Evolutionary conservation across 2,329 filamentous ascomycete species (phyloP), one percentile per base, ranked within the genome.

Genomic region (Chalaropsis ovoidea): DNA sequence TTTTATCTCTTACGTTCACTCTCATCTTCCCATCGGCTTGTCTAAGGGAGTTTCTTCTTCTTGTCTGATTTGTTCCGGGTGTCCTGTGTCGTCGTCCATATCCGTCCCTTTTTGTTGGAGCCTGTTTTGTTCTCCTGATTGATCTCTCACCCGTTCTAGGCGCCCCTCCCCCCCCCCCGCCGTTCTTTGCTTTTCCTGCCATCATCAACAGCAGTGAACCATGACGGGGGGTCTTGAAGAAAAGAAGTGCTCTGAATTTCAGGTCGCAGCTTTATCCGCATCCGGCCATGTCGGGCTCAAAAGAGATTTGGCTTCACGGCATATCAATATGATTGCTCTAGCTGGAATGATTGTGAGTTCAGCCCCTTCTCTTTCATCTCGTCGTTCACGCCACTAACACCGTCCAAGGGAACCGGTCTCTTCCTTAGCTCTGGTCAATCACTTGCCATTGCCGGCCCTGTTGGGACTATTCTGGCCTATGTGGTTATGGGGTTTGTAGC

Each of bases 351-450:
- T 67, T 54, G 65, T 67, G 56, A 45, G 65, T 62, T 43, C 22
- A 13, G 10, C 3, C 43, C 42, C 41, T 15, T 15, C 5, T 3
- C 41, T 3, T 15, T n/a, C 17, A 19, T 19, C 47, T 24, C 47
- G 10, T 52, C 24, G 6, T 24, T 52, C 10, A 10, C 13, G 11
- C 19, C n/a, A 47, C 60, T 62, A 62, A 62, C 58, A 61, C n/a
- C 35, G 8, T 6, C 74, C 1, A 73, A 77, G 65, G 75, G 75
- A 15, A 74, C 71, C 42, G 75, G 75, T 60, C 72, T 83, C 39
- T 80, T 83, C 67, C 76, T 83, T 42, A 80, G 81, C 17, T 79
- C 80, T 0, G 79, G 80, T 2, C 77, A 76, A 22, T 76, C 77
- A 1, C 73, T 84, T 35, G 73, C 76, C 1, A 78, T 75, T 3